A percentile compares a stretch with the other conserved stretches of the same genome.
phyloP scores from a whole-genome alignment of 2,329 filamentous ascomycete genomes.

The Nemania abortiva region DNA sequence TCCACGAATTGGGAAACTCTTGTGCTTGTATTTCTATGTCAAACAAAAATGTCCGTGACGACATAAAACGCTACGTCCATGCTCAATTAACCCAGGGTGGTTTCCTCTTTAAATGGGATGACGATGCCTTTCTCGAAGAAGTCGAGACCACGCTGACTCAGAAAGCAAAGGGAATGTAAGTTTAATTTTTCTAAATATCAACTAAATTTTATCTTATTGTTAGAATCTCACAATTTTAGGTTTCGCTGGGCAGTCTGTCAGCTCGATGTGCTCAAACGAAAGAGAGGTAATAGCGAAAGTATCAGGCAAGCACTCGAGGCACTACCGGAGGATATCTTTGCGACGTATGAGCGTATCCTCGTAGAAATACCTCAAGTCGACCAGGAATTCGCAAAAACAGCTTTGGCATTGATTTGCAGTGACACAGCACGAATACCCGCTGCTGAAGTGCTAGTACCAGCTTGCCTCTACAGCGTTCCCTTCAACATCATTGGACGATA shows the following conservation, averaged over 20 bases:
- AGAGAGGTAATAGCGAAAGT: slow-evolving; percentile 22
- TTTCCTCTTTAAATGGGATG: slow-evolving; percentile 30
- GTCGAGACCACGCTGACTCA: slow-evolving; percentile 39
- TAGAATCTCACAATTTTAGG: slow-evolving; percentile 36
- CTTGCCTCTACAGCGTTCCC: slow-evolving; percentile 44
- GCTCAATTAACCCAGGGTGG: slow-evolving; percentile 31
- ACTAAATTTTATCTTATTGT: background rate
- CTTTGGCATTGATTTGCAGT: slow-evolving; percentile 48
- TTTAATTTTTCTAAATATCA: background rate
- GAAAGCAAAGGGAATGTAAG: slow-evolving; percentile 47
- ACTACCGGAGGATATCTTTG: slow-evolving; percentile 45
- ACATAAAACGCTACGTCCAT: slow-evolving; percentile 45
- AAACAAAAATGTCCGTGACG: slow-evolving; percentile 45
- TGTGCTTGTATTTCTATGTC: slow-evolving; percentile 46
- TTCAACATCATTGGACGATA: slow-evolving; percentile 38
- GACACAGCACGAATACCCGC: slow-evolving; percentile 41
- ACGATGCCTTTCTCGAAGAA: slow-evolving; percentile 29
- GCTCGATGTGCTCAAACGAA: slow-evolving; percentile 44
- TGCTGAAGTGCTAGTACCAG: slow-evolving; percentile 45
- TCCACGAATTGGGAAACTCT: slow-evolving; percentile 10
- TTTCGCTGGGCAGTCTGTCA: slow-evolving; percentile 49
- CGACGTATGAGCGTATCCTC: slow-evolving; percentile 47
- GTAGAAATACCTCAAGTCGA: slow-evolving; percentile 35
- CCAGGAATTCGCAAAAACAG: slow-evolving; percentile 45
- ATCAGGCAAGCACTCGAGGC: slow-evolving; percentile 36